Evolutionary conservation across 352 stramenopile genomes (phyloP).

Genomic region (Phytopythium aichiense): DNA sequence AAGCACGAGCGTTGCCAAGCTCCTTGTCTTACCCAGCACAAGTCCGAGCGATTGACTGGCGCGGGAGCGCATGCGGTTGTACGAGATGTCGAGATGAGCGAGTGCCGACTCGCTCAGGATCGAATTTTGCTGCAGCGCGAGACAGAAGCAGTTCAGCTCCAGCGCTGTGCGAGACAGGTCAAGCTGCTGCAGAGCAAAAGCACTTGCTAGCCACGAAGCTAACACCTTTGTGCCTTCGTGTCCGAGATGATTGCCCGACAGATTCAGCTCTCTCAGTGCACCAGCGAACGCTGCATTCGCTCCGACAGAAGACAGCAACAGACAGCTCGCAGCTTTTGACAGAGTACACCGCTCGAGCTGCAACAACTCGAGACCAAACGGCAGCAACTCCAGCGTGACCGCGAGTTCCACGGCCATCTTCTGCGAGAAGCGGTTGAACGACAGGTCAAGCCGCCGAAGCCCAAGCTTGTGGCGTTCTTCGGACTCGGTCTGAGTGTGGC

Average conservation of each 20-base stretch:
- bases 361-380: constrained; percentile 44
- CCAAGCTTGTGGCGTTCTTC: constrained; percentile 11
- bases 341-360: constrained; percentile 52
- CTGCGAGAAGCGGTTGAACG: constrained; percentile 58
- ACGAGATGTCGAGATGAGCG: constrained; percentile 53
- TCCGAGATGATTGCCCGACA: constrained; percentile 54
- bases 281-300: constrained; percentile 43
- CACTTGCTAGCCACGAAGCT: constrained; percentile 47
- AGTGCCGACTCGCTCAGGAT: constrained; percentile 66
- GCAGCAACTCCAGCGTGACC: constrained; percentile 44
- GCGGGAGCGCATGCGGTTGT: constrained; percentile 53
- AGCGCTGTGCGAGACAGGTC: constrained; percentile 58
- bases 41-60: constrained; percentile 49
- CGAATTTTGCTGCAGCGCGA: constrained; percentile 58
- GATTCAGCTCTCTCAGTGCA: constrained; percentile 47
- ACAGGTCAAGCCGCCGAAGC: constrained; percentile 52
- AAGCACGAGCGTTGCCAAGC: constrained; percentile 52
- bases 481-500: not conserved
- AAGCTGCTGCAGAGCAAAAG: constrained; percentile 50
- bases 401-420: constrained; percentile 44
- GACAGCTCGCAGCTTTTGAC: constrained; percentile 24
- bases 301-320: constrained; percentile 39
- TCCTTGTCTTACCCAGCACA: constrained; percentile 64
- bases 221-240: constrained; percentile 40
- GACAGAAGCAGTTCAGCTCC: constrained; percentile 47